Evolutionary conservation across 352 stramenopile genomes (phyloP), one percentile per base, ranked within the genome.

Genomic region (Phytophthora pinifolia): DNA sequence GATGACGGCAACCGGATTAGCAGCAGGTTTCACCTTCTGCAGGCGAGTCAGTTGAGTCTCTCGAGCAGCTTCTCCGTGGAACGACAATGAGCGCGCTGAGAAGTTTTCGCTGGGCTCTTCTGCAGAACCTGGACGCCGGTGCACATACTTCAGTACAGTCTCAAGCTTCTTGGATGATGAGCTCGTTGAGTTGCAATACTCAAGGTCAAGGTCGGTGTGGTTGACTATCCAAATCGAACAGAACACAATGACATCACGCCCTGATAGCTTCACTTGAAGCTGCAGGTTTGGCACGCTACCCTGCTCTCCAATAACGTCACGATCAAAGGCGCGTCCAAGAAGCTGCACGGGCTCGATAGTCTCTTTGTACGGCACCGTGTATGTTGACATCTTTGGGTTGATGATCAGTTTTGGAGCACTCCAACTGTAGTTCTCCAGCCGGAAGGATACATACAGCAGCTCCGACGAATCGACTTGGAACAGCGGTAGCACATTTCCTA

Each of bases 141-240:
- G 86, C 4, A 94, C 75, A 63, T 94, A 96, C 48, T 76, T 79
- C 6, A 82, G 60, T n/a, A 86, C 69, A 7, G 56, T 73, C 33
- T 93, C 83, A 35, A 96, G 61, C 25, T 76, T 67, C 44, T 84
- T 74, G 22, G 67, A 71, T 29, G 84, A 93, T n/a, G 76, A 86
- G 39, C 82, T 93, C 31, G 74, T 79, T 35, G 82, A 86, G 46
- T 86, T 88, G 37, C 86, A 96, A 58, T 96, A 96, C 51, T 94
- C 86, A 27, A 96, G 60, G 54, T 92, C 77, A 9, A 96, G 63
- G 34, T 83, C 80, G 14, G 82, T 88, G 52, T 96, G 86, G 30
- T 96, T 96, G 10, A 96, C 83, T 52, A 96, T 85, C 86, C 86
- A 96, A 4, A 96, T 78, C 9, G 83, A 91, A 52, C 83, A 93